A percentile compares a stretch with the other conserved stretches of the same genome.
Conservation (phyloP, 306 rosid species). For the Castanea crenata region DNA sequence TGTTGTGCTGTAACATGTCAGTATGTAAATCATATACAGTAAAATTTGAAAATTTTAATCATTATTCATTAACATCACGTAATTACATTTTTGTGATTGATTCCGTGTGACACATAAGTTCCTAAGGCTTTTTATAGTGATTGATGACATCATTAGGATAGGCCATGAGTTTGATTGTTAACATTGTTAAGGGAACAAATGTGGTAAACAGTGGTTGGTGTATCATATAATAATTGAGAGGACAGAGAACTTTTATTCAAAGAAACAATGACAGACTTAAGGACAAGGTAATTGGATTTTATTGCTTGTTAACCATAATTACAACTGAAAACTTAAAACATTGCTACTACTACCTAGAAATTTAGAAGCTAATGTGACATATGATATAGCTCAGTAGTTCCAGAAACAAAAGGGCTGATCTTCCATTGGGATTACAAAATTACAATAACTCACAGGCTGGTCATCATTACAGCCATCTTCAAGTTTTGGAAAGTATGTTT, state of each 20-base stretch:
- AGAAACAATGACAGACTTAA: background rate
- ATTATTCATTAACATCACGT: too few relatives aligned
- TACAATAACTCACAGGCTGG: conserved; percentile 44
- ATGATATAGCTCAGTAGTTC: conserved; percentile 31
- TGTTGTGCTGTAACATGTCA: too few relatives aligned
- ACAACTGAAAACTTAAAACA: conserved; percentile 28
- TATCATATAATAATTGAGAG: too few relatives aligned
- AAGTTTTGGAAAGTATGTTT: conserved; percentile 43
- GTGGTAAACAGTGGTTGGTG: too few relatives aligned
- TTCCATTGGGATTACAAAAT: conserved; percentile 48
- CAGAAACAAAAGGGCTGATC: conserved; percentile 68
- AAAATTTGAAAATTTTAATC: too few relatives aligned
- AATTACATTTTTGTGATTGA: too few relatives aligned
- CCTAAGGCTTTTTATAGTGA: too few relatives aligned
- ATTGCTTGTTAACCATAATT: conserved; percentile 44
- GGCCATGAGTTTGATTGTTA: too few relatives aligned
- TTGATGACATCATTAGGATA: too few relatives aligned
- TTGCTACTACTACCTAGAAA: background rate
- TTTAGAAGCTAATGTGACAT: background rate
- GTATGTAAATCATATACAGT: too few relatives aligned
- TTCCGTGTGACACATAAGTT: too few relatives aligned
- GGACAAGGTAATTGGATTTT: conserved; percentile 15
- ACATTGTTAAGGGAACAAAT: too few relatives aligned
- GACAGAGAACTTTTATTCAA: background rate
- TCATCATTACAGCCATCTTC: conserved; percentile 54